Percentiles rank a stretch among this genome's conserved stretches.
Evolutionary conservation across 805 yeast species (phyloP).

Genomic region (Brettanomyces bruxellensis): DNA sequence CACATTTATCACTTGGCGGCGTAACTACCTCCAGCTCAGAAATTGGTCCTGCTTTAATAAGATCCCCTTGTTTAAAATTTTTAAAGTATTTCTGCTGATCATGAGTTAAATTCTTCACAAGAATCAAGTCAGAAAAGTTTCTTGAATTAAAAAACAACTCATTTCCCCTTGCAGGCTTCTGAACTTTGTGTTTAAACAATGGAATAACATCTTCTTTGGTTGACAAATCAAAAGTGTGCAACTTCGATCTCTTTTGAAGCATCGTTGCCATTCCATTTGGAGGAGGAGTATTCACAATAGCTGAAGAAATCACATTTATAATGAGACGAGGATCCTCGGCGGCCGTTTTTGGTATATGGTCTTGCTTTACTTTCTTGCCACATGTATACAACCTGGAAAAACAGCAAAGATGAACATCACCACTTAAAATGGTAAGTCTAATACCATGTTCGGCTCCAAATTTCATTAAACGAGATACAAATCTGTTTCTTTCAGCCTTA

Average conservation of each 20-base stretch:
- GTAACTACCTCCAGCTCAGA: conserved; percentile 9
- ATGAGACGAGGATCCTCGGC: conserved; percentile 67
- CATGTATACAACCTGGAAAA: conserved; percentile 55
- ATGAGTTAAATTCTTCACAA: conserved; percentile 30
- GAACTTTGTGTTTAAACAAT: conserved; percentile 53
- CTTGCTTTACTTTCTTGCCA: conserved; percentile 29
- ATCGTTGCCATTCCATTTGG: conserved; percentile 77
- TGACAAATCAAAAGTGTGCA: conserved; percentile 55
- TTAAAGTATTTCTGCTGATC: conserved; percentile 7
- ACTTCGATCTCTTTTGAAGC: conserved; percentile 54
- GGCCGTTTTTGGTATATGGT: conserved; percentile 37
- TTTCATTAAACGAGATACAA: conserved; percentile 51
- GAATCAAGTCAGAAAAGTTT: conserved; percentile 65
- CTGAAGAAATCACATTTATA: conserved; percentile 80
- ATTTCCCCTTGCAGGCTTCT: conserved; percentile 33
- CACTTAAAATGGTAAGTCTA: conserved; percentile 77
- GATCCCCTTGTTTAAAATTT: conserved; percentile 13
- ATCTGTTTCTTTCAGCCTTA: conserved; percentile 71
- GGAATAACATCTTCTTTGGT: conserved; percentile 82
- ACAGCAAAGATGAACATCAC: conserved; percentile 90
- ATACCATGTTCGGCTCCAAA: conserved; percentile 58
- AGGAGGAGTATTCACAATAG: conserved; percentile 89
- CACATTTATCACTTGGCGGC: background rate
- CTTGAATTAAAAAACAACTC: conserved; percentile 49
- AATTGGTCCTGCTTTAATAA: conserved; percentile 29